phyloP scores from a whole-genome alignment of 2,329 filamentous ascomycete species.

The Harringtonia lauricola region DNA sequence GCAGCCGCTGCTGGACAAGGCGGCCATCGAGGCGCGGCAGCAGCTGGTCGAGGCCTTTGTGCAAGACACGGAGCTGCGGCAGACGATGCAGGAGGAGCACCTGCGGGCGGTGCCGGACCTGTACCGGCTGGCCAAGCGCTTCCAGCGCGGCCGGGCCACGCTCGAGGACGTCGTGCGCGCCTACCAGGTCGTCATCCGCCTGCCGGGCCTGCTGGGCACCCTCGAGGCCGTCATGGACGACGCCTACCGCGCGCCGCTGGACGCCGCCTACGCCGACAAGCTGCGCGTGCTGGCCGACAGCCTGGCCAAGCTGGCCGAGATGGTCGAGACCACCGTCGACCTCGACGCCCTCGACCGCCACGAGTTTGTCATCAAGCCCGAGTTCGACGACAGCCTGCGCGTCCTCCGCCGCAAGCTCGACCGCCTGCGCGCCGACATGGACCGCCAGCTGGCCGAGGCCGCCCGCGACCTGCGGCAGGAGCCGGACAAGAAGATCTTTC shows the following conservation, averaged over 20 bases:
- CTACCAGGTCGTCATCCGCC: constrained; percentile 86
- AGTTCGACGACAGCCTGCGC: constrained; percentile 82
- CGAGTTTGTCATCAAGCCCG: constrained; percentile 97
- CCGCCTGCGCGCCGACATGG: constrained; percentile 70
- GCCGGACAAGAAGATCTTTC: constrained; percentile 94
- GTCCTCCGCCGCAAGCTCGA: constrained; percentile 90
- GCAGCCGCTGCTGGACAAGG: constrained; percentile 85
- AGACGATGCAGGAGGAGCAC: constrained; percentile 96
- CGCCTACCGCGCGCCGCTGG: constrained; percentile 75
- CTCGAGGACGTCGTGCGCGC: constrained; percentile 91
- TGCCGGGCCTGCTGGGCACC: constrained; percentile 82
- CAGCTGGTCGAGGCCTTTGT: constrained; percentile 94
- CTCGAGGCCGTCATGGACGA: constrained; percentile 95
- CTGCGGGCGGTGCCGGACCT: constrained; percentile 86
- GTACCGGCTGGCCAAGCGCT: constrained; percentile 86
- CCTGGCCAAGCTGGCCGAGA: constrained; percentile 80
- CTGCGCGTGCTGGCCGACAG: constrained; percentile 66
- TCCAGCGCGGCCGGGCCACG: constrained; percentile 83
- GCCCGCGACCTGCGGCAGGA: constrained; percentile 80
- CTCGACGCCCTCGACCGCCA: constrained; percentile 91
- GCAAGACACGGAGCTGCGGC: constrained; percentile 80
- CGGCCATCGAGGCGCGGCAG: constrained; percentile 78
- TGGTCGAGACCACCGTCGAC: constrained; percentile 98
- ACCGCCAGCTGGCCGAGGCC: constrained; percentile 65
- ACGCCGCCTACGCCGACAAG: constrained; percentile 78